Conservation (phyloP, 2,329 filamentous ascomycete genomes). For the Calonectria pseudoreteaudii region DNA sequence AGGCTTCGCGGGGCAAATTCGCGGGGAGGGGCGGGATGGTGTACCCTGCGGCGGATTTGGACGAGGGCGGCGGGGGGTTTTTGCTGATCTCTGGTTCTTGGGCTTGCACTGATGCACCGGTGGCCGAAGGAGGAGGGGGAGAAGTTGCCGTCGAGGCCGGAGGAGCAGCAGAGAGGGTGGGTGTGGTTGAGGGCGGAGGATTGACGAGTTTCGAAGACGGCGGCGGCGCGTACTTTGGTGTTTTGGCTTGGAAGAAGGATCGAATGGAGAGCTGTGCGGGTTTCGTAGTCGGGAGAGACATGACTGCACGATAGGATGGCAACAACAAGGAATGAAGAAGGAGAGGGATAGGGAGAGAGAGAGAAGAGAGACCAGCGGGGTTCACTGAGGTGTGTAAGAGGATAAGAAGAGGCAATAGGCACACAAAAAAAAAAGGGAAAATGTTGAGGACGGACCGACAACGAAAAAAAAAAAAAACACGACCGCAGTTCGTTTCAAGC, state of each 20-base stretch:
- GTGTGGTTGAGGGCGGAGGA: constrained; percentile 35
- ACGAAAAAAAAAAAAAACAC: not conserved
- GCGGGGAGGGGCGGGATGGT: constrained; percentile 47
- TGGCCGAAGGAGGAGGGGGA: constrained; percentile 29
- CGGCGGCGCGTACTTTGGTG: constrained; percentile 52
- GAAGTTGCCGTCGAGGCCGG: constrained; percentile 24
- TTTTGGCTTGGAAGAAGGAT: constrained; percentile 69
- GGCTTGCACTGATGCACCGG: constrained; percentile 42
- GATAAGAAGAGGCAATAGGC: not conserved
- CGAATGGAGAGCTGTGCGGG: constrained; percentile 68
- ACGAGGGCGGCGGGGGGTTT: not conserved
- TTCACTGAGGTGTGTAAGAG: not conserved
- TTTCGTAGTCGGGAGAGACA: constrained; percentile 55
- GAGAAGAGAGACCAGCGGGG: not conserved
- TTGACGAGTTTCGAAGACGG: constrained; percentile 41
- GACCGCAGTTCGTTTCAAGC: not conserved
- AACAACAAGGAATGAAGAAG: not conserved
- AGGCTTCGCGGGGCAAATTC: constrained; percentile 59
- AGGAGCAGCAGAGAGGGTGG: not conserved
- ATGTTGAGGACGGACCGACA: not conserved
- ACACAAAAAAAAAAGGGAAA: not conserved
- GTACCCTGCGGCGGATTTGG: constrained; percentile 20
- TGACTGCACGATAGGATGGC: constrained; percentile 36
- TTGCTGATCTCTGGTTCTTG: constrained; percentile 33
- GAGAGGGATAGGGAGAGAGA: not conserved